These are phyloP conservation scores for Pilobolus umbonatus DNA, from an alignment of 192 early-diverging fungal species.

Conservation along the genomic window DNA sequence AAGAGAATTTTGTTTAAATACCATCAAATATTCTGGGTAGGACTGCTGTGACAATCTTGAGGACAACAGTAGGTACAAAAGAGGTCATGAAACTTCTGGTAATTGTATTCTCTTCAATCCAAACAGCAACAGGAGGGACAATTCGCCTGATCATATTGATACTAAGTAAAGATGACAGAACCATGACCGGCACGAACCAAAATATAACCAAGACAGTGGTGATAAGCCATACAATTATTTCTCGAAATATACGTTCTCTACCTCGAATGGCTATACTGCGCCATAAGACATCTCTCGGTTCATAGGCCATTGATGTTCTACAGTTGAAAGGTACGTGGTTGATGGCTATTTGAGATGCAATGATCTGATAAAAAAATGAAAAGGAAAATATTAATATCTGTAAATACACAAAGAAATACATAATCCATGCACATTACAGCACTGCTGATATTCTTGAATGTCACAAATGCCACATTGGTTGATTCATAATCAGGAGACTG, in stretches of 20 bases:
- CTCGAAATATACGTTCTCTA: slow-evolving; percentile 44
- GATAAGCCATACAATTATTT: slow-evolving; percentile 44
- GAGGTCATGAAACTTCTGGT: slow-evolving; percentile 56
- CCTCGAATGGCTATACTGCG: slow-evolving; percentile 53
- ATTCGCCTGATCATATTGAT: slow-evolving; percentile 48
- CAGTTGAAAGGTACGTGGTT: slow-evolving; percentile 59
- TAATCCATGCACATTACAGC: slow-evolving; percentile 39
- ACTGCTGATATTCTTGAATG: slow-evolving; percentile 61
- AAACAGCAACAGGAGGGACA: slow-evolving; percentile 45
- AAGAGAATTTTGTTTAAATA: slow-evolving; percentile 9
- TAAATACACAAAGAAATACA: not conserved
- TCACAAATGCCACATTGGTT: slow-evolving; percentile 67
- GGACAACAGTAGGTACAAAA: slow-evolving; percentile 62
- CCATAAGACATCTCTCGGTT: slow-evolving; percentile 73
- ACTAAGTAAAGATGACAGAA: slow-evolving; percentile 61
- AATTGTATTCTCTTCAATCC: slow-evolving; percentile 36
- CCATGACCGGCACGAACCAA: slow-evolving; percentile 63
- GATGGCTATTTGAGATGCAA: slow-evolving; percentile 60
- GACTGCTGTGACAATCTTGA: slow-evolving; percentile 60
- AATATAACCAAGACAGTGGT: slow-evolving; percentile 62
- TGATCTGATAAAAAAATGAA: slow-evolving; percentile 35
- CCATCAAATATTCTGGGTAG: slow-evolving; percentile 62
- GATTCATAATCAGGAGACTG: slow-evolving; percentile 18
- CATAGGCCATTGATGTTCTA: slow-evolving; percentile 54
- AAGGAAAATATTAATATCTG: not conserved